A percentile compares a stretch with the other conserved stretches of the same genome.
These are phyloP conservation scores for Cicer yamashitae DNA, from an alignment of 306 rosid genomes.

Conservation along the genomic window DNA sequence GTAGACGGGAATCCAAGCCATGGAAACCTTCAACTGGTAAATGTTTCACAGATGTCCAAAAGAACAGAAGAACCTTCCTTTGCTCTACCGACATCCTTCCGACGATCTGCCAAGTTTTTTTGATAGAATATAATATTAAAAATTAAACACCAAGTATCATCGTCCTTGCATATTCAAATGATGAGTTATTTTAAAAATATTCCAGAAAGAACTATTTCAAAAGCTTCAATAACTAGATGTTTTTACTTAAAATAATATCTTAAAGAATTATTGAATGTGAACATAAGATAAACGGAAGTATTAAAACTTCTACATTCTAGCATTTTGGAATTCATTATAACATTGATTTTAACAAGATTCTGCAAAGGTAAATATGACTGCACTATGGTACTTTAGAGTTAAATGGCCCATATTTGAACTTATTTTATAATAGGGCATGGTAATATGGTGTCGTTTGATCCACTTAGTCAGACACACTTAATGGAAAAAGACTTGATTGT, in stretches of 20 bases:
- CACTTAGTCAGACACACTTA: neutral
- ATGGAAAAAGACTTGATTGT: neutral
- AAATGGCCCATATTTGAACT: neutral
- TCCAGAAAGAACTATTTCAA: constrained; percentile 7
- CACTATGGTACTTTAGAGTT: constrained; percentile 11
- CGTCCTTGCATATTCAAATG: constrained; percentile 12
- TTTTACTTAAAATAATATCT: neutral
- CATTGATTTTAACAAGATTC: neutral
- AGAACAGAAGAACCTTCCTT: constrained; percentile 79
- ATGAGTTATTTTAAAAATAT: neutral
- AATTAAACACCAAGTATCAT: constrained; percentile 12
- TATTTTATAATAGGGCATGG: neutral
- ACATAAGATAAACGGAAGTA: neutral
- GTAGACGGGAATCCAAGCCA: constrained; percentile 74
- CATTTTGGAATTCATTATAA: neutral
- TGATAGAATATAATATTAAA: constrained; percentile 32
- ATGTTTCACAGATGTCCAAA: constrained; percentile 89
- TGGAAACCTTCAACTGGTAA: constrained; percentile 89
- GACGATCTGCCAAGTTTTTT: constrained; percentile 62
- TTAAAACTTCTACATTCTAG: neutral
- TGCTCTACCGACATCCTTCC: constrained; percentile 75
- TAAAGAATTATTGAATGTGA: neutral
- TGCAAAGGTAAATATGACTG: neutral
- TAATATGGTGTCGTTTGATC: neutral
- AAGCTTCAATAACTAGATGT: neutral